Base-by-base conservation (phyloP, 2,329 filamentous ascomycete genomes). In the Pseudogymnoascus sp. region DNA sequence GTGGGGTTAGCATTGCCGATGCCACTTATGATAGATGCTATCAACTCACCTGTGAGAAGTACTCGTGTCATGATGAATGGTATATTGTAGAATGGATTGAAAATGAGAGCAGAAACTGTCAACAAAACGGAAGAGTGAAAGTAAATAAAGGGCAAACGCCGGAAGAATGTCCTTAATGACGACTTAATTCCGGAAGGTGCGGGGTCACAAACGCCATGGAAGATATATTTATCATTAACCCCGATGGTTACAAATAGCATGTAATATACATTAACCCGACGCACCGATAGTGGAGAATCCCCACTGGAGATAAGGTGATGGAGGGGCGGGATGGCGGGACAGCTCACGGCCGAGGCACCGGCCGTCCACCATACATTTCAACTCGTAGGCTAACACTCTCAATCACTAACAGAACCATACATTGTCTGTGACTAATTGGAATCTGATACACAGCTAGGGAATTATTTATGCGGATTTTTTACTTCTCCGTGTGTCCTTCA, bases 31-130 rank as follows among this genome's bases (percentile, higher is more conserved):
- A 28, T 33, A 13, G 23, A 44, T 44, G 19, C 15, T 26, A 28
- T 19, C 19, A 33, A 15, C 57, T 64, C 28, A 64, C 62, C 62
- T n/a, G 62, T 64, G 28, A 64, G 62, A 35, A 64, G 57, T 42
- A 64, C 57, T 11, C 62, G 62, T 19, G 62, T 62, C 62, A 64
- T 64, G 17, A n/a, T 64, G 47, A 53, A n/a, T 53, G 23, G 4
- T 28, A 53, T 53, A 53, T 31, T 3, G 15, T 31, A 53, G 44
- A 17, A 53, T 53, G 15, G 23, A 53, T 53, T 53, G 23, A 7
- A 53, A 28, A 17, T 28, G 17, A 2, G n/a, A 53, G 44, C 2
- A 28, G 11, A 53, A 31, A 13, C 17, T 31, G 23, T 17, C 19
- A 28, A 53, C 44, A 53, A 15, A 17, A 31, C 13, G 17, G 44